Conservation (phyloP, 2,329 filamentous ascomycete genomes). For the Zalaria obscura region DNA sequence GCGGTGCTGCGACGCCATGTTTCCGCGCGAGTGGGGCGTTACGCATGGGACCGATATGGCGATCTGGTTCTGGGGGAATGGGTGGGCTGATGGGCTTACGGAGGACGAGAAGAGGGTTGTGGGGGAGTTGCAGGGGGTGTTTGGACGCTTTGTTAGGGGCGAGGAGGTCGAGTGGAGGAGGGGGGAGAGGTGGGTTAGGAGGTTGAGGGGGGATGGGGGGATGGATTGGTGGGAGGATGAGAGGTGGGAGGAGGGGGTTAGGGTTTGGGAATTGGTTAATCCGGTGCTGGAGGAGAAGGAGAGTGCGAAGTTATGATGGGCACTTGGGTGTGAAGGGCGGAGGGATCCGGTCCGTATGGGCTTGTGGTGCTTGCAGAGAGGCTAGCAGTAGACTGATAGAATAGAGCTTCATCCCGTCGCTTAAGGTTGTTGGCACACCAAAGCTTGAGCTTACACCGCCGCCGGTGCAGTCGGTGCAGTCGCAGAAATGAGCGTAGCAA, state of each 20-base stretch:
- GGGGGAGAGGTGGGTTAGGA: conserved; percentile 22
- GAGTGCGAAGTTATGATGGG: not conserved
- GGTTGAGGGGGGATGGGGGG: conserved; percentile 29
- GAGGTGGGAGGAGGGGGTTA: conserved; percentile 31
- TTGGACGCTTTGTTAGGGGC: conserved; percentile 26
- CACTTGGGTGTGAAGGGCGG: too few relatives aligned
- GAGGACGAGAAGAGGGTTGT: conserved; percentile 30
- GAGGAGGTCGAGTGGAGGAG: conserved; percentile 27
- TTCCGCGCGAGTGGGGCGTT: conserved; percentile 36
- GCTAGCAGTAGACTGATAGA: too few relatives aligned
- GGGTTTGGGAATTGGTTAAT: conserved; percentile 27
- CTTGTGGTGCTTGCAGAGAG: too few relatives aligned
- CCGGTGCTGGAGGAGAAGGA: not conserved
- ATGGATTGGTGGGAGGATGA: conserved; percentile 33
- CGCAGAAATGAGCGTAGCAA: too few relatives aligned
- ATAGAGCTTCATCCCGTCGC: too few relatives aligned
- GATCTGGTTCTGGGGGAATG: conserved; percentile 44
- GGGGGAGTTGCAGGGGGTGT: conserved; percentile 21
- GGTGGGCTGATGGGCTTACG: conserved; percentile 21
- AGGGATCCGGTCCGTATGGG: too few relatives aligned
- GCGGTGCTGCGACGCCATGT: conserved; percentile 26
- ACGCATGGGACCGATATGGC: conserved; percentile 40
- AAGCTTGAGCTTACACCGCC: too few relatives aligned
- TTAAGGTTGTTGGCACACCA: too few relatives aligned
- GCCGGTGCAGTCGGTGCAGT: too few relatives aligned